Evolutionary conservation across 2,329 filamentous ascomycete species (phyloP), one percentile per base, ranked within the genome.

Genomic region (Fusarium algeriense): DNA sequence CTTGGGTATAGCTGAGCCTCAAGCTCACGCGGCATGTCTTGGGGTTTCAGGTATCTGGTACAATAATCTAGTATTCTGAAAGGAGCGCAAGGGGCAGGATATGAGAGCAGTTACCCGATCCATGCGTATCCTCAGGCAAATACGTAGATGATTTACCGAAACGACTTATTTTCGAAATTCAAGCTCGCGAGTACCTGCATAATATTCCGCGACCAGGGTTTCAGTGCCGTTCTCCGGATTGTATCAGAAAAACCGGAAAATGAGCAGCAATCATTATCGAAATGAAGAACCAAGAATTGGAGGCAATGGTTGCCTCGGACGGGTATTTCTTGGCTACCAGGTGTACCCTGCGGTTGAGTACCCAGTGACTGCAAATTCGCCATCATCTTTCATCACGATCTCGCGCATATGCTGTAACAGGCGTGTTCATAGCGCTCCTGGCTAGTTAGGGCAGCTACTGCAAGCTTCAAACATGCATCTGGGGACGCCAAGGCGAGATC

Each of bases 371-470:
- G 28, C 41, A 53, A 38, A 57, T 52, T 12, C 34, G 32, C 55
- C 69, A 72, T 72, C 64, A 66, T 69, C 60, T 41, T 59, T 61
- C 64, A 71, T 71, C 69, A 66, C 67, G 65, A 60, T 55, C 43
- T 45, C 20, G 53, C 34, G 43, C 64, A 65, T 52, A 49, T 60
- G 55, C 30, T 71, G 61, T 56, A 45, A 53, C 57, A 49, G 60
- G 44, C 38, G 61, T 70, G 55, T 40, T 45, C 28, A 30, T 66
- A 67, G 52, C 34, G 23, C 43, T 37, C 32, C 23, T 49, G 19
- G 30, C 20, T 55, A 43, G 61, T 30, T 55, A 43, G 61, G 23
- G 41, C 35, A 48, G 30, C 34, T 34, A 23, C 40, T 60, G 32
- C 17, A 37, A 15, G 30, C 40, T 64, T 67, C 41, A 55, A 57